Evolutionary conservation across 768 basidiomycete species (phyloP).

Genomic region (Suillus ampliporus): DNA sequence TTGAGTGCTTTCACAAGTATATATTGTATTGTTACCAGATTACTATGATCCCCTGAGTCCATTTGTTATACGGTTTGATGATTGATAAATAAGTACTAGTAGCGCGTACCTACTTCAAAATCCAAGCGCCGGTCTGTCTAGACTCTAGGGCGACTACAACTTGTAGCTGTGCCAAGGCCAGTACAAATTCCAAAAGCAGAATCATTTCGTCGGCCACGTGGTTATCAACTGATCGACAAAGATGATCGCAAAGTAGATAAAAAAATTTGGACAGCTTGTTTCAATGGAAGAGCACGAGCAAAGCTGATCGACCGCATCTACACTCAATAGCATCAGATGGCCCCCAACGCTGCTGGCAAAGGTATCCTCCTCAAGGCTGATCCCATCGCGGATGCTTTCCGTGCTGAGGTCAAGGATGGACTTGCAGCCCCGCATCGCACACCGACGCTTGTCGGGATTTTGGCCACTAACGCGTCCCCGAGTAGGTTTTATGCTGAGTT

Average conservation of each 20-base stretch:
- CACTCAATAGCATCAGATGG: conserved; percentile 23
- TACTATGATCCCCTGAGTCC: conserved; percentile 7
- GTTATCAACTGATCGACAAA: conserved; percentile 7
- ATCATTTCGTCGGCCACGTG: conserved; percentile 2
- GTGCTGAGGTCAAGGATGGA: conserved; percentile 65
- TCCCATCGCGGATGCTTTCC: conserved; percentile 71
- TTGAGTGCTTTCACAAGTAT: conserved; percentile 2
- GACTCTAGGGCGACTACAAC: no score
- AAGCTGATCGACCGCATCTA: neutral
- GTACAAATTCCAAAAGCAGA: neutral
- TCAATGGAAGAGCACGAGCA: neutral
- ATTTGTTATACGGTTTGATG: neutral
- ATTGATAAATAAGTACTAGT: no score
- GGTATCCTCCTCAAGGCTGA: conserved; percentile 84
- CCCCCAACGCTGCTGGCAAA: conserved; percentile 51
- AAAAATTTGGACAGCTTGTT: neutral
- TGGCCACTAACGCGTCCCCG: conserved; percentile 82
- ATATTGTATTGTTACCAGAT: conserved; percentile 12
- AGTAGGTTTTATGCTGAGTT: conserved; percentile 89
- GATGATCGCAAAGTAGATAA: conserved; percentile 1
- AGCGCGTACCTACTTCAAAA: neutral
- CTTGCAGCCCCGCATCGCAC: conserved; percentile 43
- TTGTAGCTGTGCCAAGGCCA: no score
- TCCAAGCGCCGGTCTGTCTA: no score
- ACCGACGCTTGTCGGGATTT: conserved; percentile 89